Conservation (phyloP, 179 eudicot genomes). For the Heliamphora pulchella region DNA sequence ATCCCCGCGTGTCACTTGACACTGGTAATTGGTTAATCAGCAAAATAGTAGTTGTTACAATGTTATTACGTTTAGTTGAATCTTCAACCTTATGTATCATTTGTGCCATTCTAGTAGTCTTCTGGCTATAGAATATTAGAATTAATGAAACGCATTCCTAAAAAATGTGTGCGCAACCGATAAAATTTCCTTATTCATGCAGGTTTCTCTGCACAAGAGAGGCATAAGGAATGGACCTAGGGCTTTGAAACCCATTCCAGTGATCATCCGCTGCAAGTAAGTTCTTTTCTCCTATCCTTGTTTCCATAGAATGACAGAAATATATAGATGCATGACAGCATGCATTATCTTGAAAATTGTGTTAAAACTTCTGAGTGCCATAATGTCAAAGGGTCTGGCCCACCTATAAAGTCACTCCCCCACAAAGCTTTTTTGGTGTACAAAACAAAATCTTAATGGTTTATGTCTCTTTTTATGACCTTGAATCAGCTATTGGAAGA, state of each 20-base stretch:
- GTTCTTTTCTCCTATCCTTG: conserved; percentile 15
- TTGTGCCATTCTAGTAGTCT: background rate
- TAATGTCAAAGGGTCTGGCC: background rate
- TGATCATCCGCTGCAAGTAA: conserved; percentile 91
- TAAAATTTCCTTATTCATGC: conserved; percentile 22
- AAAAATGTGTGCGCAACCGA: background rate
- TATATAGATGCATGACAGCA: background rate
- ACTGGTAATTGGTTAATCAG: too few relatives aligned
- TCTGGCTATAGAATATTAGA: background rate
- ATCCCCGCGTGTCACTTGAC: background rate
- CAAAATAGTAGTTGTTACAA: background rate
- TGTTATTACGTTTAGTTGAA: background rate
- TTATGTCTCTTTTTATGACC: background rate
- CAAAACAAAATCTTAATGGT: background rate
- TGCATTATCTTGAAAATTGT: background rate
- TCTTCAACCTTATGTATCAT: background rate
- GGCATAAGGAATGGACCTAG: conserved; percentile 90
- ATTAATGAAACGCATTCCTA: background rate
- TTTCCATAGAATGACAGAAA: background rate
- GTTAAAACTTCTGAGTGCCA: background rate
- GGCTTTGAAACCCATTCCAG: conserved; percentile 80
- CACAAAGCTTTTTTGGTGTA: background rate
- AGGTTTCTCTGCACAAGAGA: conserved; percentile 63
- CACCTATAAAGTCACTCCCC: background rate
- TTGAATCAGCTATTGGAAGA: background rate